These are phyloP conservation scores for Suhomyces xylopsoci DNA, from an alignment of 805 yeast genomes.

Conservation along the genomic window DNA sequence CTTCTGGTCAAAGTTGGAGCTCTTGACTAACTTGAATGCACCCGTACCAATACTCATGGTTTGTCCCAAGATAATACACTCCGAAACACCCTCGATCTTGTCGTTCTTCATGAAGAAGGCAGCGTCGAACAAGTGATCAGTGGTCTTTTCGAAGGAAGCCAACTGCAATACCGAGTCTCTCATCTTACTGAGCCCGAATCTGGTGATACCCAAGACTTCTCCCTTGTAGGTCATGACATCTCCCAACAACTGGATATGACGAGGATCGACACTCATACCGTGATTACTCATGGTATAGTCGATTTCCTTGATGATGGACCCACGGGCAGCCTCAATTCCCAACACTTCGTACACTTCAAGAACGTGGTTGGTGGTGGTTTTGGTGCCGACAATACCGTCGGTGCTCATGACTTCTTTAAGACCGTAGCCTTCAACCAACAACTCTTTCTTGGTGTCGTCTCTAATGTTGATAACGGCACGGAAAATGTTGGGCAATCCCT, in stretches of 20 bases:
- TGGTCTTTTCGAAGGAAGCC: slow-evolving; percentile 97
- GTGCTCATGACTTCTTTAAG: slow-evolving; percentile 94
- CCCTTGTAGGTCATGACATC: slow-evolving; percentile 99
- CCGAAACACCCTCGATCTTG: slow-evolving; percentile 94
- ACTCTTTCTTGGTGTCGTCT: slow-evolving; percentile 82
- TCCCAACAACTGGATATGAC: slow-evolving; percentile 95
- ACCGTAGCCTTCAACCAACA: slow-evolving; percentile 97
- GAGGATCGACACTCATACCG: slow-evolving; percentile 99
- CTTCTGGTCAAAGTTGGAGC: slow-evolving; percentile 43
- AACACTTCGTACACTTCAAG: slow-evolving; percentile 83
- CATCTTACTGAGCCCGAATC: slow-evolving; percentile 98
- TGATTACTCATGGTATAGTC: slow-evolving; percentile 98
- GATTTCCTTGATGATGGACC: slow-evolving; percentile 89
- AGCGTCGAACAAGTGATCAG: slow-evolving; percentile 97
- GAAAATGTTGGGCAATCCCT: slow-evolving; percentile 86
- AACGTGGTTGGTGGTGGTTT: slow-evolving; percentile 88
- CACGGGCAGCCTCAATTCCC: slow-evolving; percentile 97
- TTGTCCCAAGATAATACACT: slow-evolving; percentile 95
- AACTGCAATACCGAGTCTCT: slow-evolving; percentile 95
- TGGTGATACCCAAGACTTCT: slow-evolving; percentile 94
- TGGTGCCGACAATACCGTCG: slow-evolving; percentile 89
- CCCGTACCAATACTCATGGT: slow-evolving; percentile 98
- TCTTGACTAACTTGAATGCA: slow-evolving; percentile 79
- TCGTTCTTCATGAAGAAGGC: slow-evolving; percentile 97
- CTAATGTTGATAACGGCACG: slow-evolving; percentile 95